phyloP scores from a whole-genome alignment of 495 filamentous ascomycete species.

The Trichoderma asperelloides region DNA sequence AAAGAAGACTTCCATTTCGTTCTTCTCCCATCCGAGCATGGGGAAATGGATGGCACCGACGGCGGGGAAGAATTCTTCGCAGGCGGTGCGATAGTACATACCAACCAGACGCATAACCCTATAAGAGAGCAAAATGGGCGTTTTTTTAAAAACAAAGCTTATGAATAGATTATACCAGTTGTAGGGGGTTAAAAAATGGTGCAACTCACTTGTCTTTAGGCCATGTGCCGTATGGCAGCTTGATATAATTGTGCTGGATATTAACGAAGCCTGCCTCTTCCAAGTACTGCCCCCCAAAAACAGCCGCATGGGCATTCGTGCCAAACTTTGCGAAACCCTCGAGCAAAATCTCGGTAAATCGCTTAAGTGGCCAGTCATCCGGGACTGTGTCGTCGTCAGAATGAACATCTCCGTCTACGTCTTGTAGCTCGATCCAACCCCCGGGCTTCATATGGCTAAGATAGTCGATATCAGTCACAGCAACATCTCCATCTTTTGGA shows the following conservation, averaged over 20 bases:
- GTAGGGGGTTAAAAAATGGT: too few relatives aligned
- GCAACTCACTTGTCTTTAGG: slow-evolving; percentile 37
- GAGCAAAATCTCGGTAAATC: slow-evolving; percentile 20
- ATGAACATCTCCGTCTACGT: slow-evolving; percentile 28
- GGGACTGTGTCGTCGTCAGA: slow-evolving; percentile 36
- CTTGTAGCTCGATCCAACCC: slow-evolving; percentile 47
- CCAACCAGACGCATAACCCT: slow-evolving; percentile 35
- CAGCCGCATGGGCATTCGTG: slow-evolving; percentile 33
- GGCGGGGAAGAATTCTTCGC: slow-evolving; percentile 30
- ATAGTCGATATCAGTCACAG: background rate
- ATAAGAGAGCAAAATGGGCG: background rate
- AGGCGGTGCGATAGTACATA: slow-evolving; percentile 24
- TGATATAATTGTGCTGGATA: slow-evolving; percentile 38
- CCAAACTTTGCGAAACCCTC: slow-evolving; percentile 18
- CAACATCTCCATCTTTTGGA: background rate
- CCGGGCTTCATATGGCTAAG: slow-evolving; percentile 38
- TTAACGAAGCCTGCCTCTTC: slow-evolving; percentile 50
- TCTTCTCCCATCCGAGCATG: slow-evolving; percentile 40
- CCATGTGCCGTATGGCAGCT: slow-evolving; percentile 47
- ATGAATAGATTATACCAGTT: too few relatives aligned
- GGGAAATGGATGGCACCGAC: slow-evolving; percentile 35
- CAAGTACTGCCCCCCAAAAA: slow-evolving; percentile 41
- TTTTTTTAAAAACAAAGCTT: too few relatives aligned
- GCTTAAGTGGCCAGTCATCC: slow-evolving; percentile 20
- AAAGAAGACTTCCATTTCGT: slow-evolving; percentile 46